Conservation (phyloP, 192 early-diverging fungal genomes). For the Phycomyces blakesleeanus region DNA sequence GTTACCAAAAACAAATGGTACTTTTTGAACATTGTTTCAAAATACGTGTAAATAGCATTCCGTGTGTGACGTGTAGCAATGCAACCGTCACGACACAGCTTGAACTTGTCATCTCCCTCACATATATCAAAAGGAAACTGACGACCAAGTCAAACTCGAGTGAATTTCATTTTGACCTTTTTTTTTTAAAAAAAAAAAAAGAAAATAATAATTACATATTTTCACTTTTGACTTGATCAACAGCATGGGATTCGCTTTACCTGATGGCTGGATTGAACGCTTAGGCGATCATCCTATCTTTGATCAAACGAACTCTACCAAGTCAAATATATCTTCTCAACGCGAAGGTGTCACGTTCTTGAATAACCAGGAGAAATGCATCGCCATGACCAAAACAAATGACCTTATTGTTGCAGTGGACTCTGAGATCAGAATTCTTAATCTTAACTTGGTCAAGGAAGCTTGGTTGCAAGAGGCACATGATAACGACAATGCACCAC, state of each 20-base stretch:
- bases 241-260: not conserved
- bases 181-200: not conserved
- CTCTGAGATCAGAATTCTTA: conserved; percentile 53
- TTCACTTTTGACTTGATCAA: not conserved
- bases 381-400: conserved; percentile 46
- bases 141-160: no score
- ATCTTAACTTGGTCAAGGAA: conserved; percentile 58
- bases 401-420: conserved; percentile 62
- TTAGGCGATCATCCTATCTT: conserved; percentile 17
- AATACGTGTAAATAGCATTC: no score
- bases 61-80: no score
- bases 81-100: no score
- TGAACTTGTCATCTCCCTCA: no score
- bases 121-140: no score
- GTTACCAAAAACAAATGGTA: no score
- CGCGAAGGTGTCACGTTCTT: not conserved
- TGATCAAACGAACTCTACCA: not conserved
- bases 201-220: not conserved
- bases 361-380: conserved; percentile 1
- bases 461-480: conserved; percentile 43
- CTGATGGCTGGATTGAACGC: conserved; percentile 17
- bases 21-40: no score
- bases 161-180: no score
- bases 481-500: conserved; percentile 16
- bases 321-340: not conserved